Conservation (phyloP, 768 basidiomycete genomes). For the Hygrocybe punicea region DNA sequence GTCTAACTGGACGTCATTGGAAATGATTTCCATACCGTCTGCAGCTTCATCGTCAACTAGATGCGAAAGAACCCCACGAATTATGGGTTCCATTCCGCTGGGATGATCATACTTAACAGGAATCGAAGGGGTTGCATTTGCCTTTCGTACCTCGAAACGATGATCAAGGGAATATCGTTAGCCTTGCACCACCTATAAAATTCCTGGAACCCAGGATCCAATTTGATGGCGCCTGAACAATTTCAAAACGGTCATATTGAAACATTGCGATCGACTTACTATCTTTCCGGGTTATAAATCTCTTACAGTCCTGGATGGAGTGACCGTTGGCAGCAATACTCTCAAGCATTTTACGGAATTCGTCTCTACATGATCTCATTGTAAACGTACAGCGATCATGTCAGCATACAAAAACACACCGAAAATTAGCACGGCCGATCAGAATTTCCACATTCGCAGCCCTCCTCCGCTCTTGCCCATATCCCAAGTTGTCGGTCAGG, state of each 20-base stretch:
- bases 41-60: conserved; percentile 73
- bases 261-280: conserved; percentile 40
- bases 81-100: conserved; percentile 92
- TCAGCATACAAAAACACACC: conserved; percentile 35
- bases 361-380: conserved; percentile 55
- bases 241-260: neutral
- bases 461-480: conserved; percentile 70
- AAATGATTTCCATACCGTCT: conserved; percentile 80
- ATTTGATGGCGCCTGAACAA: conserved; percentile 45
- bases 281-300: conserved; percentile 52
- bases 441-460: conserved; percentile 72
- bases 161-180: conserved; percentile 81
- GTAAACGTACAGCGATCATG: too few relatives aligned
- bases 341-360: conserved; percentile 80
- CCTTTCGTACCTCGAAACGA: conserved; percentile 77
- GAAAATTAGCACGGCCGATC: conserved; percentile 63
- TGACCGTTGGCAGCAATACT: conserved; percentile 73
- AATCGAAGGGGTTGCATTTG: neutral
- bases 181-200: conserved; percentile 84
- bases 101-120: neutral
- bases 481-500: conserved; percentile 88
- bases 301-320: conserved; percentile 82
- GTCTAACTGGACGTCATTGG: conserved; percentile 78
- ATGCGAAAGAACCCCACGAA: conserved; percentile 84
- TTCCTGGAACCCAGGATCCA: conserved; percentile 85